These are phyloP conservation scores for Paecilomyces variotii DNA, from an alignment of 2,329 filamentous ascomycete species.

Conservation along the genomic window DNA sequence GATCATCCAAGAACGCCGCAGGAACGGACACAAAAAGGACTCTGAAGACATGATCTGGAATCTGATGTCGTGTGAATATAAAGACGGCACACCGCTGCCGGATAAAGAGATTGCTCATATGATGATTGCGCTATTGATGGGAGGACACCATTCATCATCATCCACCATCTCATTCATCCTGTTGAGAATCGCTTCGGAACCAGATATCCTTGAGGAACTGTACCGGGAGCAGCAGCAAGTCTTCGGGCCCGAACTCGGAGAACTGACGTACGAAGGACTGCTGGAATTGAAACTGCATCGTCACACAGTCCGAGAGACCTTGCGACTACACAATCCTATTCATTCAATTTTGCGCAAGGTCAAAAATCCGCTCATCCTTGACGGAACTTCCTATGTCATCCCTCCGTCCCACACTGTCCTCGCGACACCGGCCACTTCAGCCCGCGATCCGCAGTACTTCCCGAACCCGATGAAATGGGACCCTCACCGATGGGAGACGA, in stretches of 20 bases:
- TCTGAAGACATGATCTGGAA: conserved; percentile 81
- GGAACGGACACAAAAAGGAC: conserved; percentile 43
- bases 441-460: conserved; percentile 66
- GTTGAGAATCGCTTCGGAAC: conserved; percentile 67
- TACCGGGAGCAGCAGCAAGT: conserved; percentile 70
- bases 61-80: conserved; percentile 77
- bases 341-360: conserved; percentile 92
- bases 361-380: conserved; percentile 75
- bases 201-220: conserved; percentile 73
- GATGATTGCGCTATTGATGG: conserved; percentile 92
- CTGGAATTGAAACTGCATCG: conserved; percentile 72
- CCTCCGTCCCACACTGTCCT: conserved; percentile 75
- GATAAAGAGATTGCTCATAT: conserved; percentile 83
- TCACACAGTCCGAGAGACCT: conserved; percentile 83
- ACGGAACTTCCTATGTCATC: conserved; percentile 74
- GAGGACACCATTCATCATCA: conserved; percentile 81
- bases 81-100: conserved; percentile 68
- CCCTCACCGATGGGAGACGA: conserved; percentile 77
- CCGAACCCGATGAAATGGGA: conserved; percentile 77
- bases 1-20: conserved; percentile 66
- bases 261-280: conserved; percentile 69
- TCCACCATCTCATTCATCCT: conserved; percentile 81
- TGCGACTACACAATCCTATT: conserved; percentile 84
- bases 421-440: conserved; percentile 72
- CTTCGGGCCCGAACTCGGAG: conserved; percentile 66